Evolutionary conservation across 2,329 filamentous ascomycete species (phyloP), one percentile per base, ranked within the genome.

Genomic region (Colletotrichum godetiae): DNA sequence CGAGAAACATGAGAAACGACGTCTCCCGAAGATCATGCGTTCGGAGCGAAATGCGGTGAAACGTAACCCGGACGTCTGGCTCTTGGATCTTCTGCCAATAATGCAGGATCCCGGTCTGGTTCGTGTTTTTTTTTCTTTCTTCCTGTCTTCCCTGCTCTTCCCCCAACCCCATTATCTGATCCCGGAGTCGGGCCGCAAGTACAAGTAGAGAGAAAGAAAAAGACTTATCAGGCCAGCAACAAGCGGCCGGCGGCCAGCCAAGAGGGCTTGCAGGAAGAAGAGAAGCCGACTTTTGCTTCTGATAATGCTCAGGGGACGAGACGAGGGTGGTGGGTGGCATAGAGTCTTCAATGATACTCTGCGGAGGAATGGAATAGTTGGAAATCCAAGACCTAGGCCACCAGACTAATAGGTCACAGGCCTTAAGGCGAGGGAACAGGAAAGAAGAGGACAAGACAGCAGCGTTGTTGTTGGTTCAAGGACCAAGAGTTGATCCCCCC

Each of bases 1-100:
- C 10, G 3, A 52, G 31, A 53, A 63, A 24, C 27, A 65, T 49
- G 55, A 52, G 27, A 59, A 59, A 46, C 22, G 35, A 37, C 6
- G 19, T 55, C 13, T 24, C 49, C 53, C 59, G 53, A 56, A 53
- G 53, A 69, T 53, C 37, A 63, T 27, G 65, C 58, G 52, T 59
- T 52, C 29, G 53, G 68, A 59, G 59, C 69, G 69, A 69, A 42
- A 69, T 72, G 66, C 69, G 69, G 66, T 69, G 70, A 60, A 64
- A 64, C 67, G 56, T 33, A 65, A 57, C 70, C 55, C 35, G 55
- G 55, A 63, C 66, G 66, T 68, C 55, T 69, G 69, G 58, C 58
- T 64, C 52, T 72, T 55, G 65, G 35, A 42, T 68, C 53, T 52
- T 27, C 55, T 35, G 53, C 60, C n/a, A 59, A 59, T 35, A 19